Evolutionary conservation across 78 protist genomes (phyloP).

Genomic region (Polysphondylium violaceum): DNA sequence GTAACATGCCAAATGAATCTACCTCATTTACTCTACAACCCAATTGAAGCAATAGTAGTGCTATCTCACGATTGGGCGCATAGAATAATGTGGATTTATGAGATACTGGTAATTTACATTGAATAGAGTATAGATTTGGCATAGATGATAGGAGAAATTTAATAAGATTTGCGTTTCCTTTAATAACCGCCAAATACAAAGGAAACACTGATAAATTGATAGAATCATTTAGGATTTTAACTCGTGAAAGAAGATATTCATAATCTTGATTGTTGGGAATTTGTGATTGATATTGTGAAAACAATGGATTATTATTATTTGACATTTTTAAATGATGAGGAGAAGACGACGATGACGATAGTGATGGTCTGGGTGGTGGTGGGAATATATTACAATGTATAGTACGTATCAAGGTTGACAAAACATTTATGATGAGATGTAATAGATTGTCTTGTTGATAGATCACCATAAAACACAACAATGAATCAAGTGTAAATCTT

Average conservation of each 20-base stretch:
- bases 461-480: constrained; percentile 5
- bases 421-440: background rate
- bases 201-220: background rate
- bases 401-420: background rate
- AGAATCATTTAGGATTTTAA: background rate
- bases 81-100: constrained; percentile 29
- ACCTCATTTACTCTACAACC: constrained; percentile 14
- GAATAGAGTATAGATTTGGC: background rate
- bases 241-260: too few species aligned
- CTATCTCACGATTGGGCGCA: constrained; percentile 17
- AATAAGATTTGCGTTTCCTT: background rate
- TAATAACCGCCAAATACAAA: constrained; percentile 4
- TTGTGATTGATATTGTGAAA: constrained; percentile 6
- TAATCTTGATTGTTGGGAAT: too few species aligned
- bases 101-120: constrained; percentile 2
- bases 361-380: background rate
- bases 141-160: background rate
- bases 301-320: background rate
- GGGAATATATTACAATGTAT: background rate
- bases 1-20: constrained; percentile 34
- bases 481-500: background rate
- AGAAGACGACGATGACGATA: too few species aligned
- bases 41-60: constrained; percentile 25
- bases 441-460: constrained; percentile 14
- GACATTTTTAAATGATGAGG: background rate